These are phyloP conservation scores for Fusarium stilboides DNA, from an alignment of 2,329 filamentous ascomycete genomes.

Conservation along the genomic window DNA sequence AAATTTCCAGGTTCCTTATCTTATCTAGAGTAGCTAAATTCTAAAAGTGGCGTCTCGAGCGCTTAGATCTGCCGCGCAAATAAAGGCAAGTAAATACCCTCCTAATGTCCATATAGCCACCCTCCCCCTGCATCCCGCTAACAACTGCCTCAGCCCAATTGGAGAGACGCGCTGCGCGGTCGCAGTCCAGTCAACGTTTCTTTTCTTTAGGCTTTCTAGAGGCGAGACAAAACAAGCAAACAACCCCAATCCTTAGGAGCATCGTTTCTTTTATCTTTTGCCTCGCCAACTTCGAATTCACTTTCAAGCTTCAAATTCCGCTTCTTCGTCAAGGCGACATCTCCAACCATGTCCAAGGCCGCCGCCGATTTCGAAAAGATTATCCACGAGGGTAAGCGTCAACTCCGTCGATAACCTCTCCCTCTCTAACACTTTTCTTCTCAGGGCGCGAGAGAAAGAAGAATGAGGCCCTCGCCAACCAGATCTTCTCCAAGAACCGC, in stretches of 20 bases:
- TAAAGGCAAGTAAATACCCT: neutral
- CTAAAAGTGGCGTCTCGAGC: slow-evolving; percentile 3
- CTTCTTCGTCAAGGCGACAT: neutral
- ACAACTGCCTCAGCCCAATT: slow-evolving; percentile 30
- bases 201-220: slow-evolving; percentile 31
- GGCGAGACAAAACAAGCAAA: slow-evolving; percentile 29
- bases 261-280: slow-evolving; percentile 3
- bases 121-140: slow-evolving; percentile 22
- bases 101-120: slow-evolving; percentile 27
- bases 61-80: slow-evolving; percentile 33
- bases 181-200: slow-evolving; percentile 39
- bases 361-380: slow-evolving; percentile 70
- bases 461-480: slow-evolving; percentile 78
- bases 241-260: neutral
- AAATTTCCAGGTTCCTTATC: slow-evolving; percentile 41
- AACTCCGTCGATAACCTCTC: neutral
- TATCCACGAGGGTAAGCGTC: slow-evolving; percentile 64
- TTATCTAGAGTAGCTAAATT: slow-evolving; percentile 40
- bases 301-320: neutral
- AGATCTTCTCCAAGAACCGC: slow-evolving; percentile 77
- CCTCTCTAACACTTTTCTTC: slow-evolving; percentile 9
- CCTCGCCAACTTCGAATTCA: neutral
- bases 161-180: slow-evolving; percentile 49
- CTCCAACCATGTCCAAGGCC: slow-evolving; percentile 58
- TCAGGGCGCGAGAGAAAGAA: slow-evolving; percentile 78